Base-by-base conservation (phyloP, 78 protist species). In the Cavenderia fasciculata region DNA sequence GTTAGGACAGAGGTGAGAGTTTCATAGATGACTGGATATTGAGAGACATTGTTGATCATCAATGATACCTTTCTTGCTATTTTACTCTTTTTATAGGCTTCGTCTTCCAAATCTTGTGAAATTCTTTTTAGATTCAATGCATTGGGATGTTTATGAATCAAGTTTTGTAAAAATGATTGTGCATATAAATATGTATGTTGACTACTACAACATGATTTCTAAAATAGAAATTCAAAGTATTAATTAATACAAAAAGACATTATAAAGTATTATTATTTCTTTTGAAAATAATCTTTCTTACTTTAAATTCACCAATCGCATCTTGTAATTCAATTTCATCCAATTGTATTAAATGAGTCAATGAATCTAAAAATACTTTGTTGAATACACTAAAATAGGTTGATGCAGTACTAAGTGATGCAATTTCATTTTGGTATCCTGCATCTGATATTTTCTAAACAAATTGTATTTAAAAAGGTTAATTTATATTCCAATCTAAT, bases 121-220 rank as follows among this genome's bases (percentile, higher is more conserved):
- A 86, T 75, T 66, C 92, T 74, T 66, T 74, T 74, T 41, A 86
- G 38, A 41, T 68, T 49, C n/a, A 34, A 51, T 34, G 77, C 86
- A 31, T 75, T 85, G 1, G 85, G 85, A 75, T 86, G 40, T 1
- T 34, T 59, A 41, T 63, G 44, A 23, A 71, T 40, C 19, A 75
- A 25, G 33, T 86, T 62, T 29, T 66, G 70, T 52, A 86, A 47
- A 21, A 52, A 47, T 29, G 89, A 65, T 43, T 86, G 92, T 16
- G 92, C 85, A 72, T 86, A 86, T 54, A 86, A 31, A 54, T 86
- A 86, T 1, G 92, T 86, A 46, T 86, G 92, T 86, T 86, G 92
- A 65, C 74, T 59, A 51, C 56, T 61, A 59, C 92, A 86, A 70
- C 92, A 86, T 57, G 51, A 21, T 70, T 86, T 86, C 62, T 51